Evolutionary conservation across 371 early-diverging fungal species (phyloP), one percentile per base, ranked within the genome.

Genomic region (Mortierella sp.): DNA sequence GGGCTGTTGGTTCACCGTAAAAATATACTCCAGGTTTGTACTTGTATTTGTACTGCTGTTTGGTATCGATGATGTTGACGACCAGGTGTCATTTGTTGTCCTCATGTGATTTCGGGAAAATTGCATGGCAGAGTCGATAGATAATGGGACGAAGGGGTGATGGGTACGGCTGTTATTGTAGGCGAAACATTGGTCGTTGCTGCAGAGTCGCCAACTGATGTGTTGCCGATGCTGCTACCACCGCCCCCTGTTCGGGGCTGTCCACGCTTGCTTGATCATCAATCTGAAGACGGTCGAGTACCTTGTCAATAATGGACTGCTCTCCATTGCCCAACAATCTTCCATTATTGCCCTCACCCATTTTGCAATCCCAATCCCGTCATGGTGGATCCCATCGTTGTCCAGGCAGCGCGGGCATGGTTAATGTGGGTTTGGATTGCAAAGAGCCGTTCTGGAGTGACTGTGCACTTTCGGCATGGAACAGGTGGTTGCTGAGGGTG

Each of bases 41-140:
- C 64, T 76, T n/a, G 64, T 76, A 30, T 71, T 76, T 52, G 66
- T 47, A 19, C 72, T 76, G n/a, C 48, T 67, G 37, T 60, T 67
- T 26, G 60, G 77, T 19, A 76, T 57, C 11, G 77, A 76, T 0
- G 72, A 76, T 16, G 68, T 64, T 0, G 77, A 71, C 1, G 77
- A 76, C 71, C 72, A 76, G n/a, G 72, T 76, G 43, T 76, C 77
- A 29, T 64, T n/a, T 68, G 68, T 72, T 72, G 57, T 70, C 66
- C 21, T 63, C 72, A 19, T 68, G 56, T 43, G 68, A 67, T 28
- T 68, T 57, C 18, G 69, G 62, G 28, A 74, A n/a, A 74, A 52
- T 64, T 65, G 1, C 52, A 12, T 15, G 69, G 56, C 11, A 74
- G 11, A 21, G 64, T 37, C 0, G 74, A 66, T 26, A 57, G 14